phyloP scores from a whole-genome alignment of 148 eudicot genomes.

The Fagopyrum homotropicum region DNA sequence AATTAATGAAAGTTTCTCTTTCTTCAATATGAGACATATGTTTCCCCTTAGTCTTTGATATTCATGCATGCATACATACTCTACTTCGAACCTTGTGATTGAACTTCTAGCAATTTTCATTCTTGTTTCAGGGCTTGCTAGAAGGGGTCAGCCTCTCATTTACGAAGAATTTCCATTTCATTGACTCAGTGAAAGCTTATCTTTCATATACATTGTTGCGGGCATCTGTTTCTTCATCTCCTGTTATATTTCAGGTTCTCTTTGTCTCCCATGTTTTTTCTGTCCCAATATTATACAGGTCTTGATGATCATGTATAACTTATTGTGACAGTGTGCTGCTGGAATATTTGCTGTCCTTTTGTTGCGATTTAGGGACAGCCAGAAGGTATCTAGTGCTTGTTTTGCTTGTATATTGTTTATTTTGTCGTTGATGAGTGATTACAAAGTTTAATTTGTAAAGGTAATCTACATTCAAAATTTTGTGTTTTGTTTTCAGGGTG shows the following conservation, averaged over 20 bases:
- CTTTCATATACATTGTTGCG: constrained; percentile 85
- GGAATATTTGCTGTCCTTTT: constrained; percentile 85
- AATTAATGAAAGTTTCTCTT: neutral
- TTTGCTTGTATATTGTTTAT: neutral
- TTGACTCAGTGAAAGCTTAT: constrained; percentile 87
- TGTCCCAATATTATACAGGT: neutral
- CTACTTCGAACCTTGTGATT: constrained; percentile 5
- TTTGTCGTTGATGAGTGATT: neutral
- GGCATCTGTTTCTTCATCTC: constrained; percentile 83
- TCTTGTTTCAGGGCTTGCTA: constrained; percentile 52
- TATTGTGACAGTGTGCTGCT: constrained; percentile 64
- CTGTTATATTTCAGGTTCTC: constrained; percentile 80
- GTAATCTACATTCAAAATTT: constrained; percentile 10
- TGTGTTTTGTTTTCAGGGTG: constrained; percentile 51
- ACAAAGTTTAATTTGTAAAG: constrained; percentile 1
- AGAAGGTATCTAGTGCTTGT: constrained; percentile 47
- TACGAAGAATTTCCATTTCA: constrained; percentile 81
- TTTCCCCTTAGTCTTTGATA: neutral
- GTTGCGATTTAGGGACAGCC: constrained; percentile 82
- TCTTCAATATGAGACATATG: constrained; percentile 1
- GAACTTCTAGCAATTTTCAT: neutral
- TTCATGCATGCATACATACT: constrained; percentile 10
- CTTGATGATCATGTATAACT: constrained; percentile 1
- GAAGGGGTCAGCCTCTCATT: constrained; percentile 89
- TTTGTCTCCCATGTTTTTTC: constrained; percentile 5